These are phyloP conservation scores for Liquidambar formosana DNA, from an alignment of 164 flowering plant species.

Conservation along the genomic window DNA sequence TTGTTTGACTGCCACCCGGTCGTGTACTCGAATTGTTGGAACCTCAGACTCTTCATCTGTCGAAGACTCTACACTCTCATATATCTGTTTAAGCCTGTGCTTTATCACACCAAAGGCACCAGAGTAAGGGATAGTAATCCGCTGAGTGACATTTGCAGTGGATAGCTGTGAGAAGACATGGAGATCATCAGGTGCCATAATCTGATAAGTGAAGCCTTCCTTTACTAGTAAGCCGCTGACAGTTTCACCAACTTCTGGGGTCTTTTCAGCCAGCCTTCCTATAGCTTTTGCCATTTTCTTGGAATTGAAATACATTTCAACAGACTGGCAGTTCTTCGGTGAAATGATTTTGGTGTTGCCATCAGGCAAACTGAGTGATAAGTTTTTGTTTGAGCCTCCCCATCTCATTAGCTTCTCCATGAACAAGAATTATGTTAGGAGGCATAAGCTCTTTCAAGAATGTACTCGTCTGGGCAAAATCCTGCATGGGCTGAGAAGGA, in stretches of 20 bases:
- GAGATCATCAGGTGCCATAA: constrained; percentile 95
- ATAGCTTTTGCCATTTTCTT: constrained; percentile 95
- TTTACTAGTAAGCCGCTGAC: constrained; percentile 91
- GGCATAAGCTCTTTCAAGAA: constrained; percentile 92
- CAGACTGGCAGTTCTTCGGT: constrained; percentile 95
- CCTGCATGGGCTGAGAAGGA: constrained; percentile 99
- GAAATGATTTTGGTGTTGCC: constrained; percentile 74
- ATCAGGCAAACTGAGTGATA: constrained; percentile 64
- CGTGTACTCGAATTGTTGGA: constrained; percentile 69
- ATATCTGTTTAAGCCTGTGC: constrained; percentile 79
- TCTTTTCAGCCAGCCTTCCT: constrained; percentile 80
- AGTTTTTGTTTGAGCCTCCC: constrained; percentile 93
- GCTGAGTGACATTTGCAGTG: constrained; percentile 69
- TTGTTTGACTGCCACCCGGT: constrained; percentile 78
- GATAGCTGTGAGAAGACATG: constrained; percentile 88
- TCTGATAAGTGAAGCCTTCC: constrained; percentile 92
- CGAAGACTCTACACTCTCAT: constrained; percentile 74
- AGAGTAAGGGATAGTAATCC: constrained; percentile 82
- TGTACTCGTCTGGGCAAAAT: constrained; percentile 84
- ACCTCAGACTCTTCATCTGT: constrained; percentile 61
- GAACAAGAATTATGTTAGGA: constrained; percentile 92
- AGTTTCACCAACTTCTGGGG: constrained; percentile 76
- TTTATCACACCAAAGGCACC: constrained; percentile 82
- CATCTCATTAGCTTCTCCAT: constrained; percentile 95
- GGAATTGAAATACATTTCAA: constrained; percentile 89